A percentile compares a stretch with the other conserved stretches of the same genome.
These are phyloP conservation scores for Saprolegnia diclina DNA, from an alignment of 352 stramenopile genomes.

Conservation along the genomic window DNA sequence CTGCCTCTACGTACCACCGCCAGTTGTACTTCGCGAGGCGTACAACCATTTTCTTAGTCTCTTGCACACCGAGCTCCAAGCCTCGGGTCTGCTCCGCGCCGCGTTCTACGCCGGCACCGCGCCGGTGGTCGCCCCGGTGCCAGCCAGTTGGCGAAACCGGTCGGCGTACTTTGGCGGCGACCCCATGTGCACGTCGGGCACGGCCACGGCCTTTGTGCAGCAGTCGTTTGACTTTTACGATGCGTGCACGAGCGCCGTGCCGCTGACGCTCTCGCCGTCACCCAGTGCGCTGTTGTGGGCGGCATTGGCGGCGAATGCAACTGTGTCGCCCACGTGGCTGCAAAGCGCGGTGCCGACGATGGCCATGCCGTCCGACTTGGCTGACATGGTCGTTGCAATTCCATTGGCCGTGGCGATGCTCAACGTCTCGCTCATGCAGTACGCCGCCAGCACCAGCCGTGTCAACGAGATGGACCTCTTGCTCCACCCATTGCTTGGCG, in stretches of 20 bases:
- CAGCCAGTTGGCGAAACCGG: neutral
- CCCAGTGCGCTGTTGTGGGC: neutral
- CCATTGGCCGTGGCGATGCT: neutral
- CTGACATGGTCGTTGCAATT: neutral
- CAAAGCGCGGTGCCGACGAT: neutral
- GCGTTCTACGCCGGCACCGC: neutral
- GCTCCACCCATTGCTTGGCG: neutral
- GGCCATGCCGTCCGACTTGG: neutral
- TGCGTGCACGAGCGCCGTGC: neutral
- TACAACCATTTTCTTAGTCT: neutral
- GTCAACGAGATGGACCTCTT: neutral
- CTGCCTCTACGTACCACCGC: neutral
- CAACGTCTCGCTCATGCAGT: slow-evolving; percentile 9
- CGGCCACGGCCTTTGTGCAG: slow-evolving; percentile 9
- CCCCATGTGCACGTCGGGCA: slow-evolving; percentile 1
- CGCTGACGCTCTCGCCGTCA: neutral
- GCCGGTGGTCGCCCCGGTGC: neutral
- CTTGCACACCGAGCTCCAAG: neutral
- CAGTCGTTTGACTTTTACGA: slow-evolving; percentile 17
- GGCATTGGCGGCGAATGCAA: neutral
- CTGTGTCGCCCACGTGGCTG: neutral
- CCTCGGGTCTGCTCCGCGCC: neutral
- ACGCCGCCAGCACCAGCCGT: neutral
- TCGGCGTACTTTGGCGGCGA: slow-evolving; percentile 6
- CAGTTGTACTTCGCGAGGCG: neutral